Base-by-base conservation (phyloP, 345 rosid genomes). In the Hirschfeldia incana region DNA sequence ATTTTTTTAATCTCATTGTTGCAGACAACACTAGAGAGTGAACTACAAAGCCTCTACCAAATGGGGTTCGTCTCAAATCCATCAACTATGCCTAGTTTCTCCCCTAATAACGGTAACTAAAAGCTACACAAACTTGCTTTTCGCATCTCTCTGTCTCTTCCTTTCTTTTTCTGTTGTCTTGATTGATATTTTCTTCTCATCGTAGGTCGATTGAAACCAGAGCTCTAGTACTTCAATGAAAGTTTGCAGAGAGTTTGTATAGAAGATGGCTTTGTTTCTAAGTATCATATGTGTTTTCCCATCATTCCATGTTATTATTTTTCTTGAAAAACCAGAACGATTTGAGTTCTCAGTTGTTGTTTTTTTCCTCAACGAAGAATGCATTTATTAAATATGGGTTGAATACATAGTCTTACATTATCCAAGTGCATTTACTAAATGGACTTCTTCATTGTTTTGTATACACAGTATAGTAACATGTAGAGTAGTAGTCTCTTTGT, bases 31-130 rank as follows among this genome's bases (percentile, higher is more conserved):
- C 65, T 91, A 76, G 92, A 91, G 80, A 87, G 78, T 69, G 97
- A 92, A 72, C 85, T 91, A 60, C 97, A 90, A 64, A 88, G 74
- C 83, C 88, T 91, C 62, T 87, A 85, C 80, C 93, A 90, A 72
- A 89, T 91, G 95, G 97, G 93, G 17, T 88, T 83, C 8, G 87
- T 91, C 76, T 81, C 95, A 72, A 84, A 76, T 46, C 73, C 79
- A 81, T 85, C 97, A 13, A 89, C 88, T 36, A 77, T 85, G 12
- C 84, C 88, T 76, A 72, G 79, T 73, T 84, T 87, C 82, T 88
- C 90, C 81, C 86, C 86, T 60, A 88, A 84, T 76, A 88, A 84
- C 72, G 91, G 94, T 87, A 75, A 82, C 76, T 29, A 59, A 4
- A 28, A 66, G 29, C 76, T 49, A 67, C 65, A 16, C 65, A 60